These are phyloP conservation scores for Daldinia decipiens DNA, from an alignment of 495 filamentous ascomycete genomes.

Conservation along the genomic window DNA sequence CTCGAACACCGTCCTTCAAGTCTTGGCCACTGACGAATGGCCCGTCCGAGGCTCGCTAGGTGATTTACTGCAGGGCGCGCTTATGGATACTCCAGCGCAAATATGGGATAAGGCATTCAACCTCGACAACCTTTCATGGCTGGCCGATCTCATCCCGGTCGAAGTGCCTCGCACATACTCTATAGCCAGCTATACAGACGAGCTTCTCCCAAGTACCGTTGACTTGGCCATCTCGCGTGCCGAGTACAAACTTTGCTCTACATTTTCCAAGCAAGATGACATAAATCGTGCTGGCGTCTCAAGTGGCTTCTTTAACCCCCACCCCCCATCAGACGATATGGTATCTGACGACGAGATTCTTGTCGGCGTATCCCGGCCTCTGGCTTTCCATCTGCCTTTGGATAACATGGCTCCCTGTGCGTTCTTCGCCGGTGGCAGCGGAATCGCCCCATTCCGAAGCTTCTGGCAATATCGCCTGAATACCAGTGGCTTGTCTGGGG, in stretches of 20 bases:
- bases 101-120: constrained; percentile 62
- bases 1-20: constrained; percentile 58
- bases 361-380: constrained; percentile 59
- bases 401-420: constrained; percentile 58
- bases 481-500: constrained; percentile 49
- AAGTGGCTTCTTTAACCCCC: constrained; percentile 62
- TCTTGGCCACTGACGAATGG: constrained; percentile 60
- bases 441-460: constrained; percentile 62
- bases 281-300: constrained; percentile 54
- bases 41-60: constrained; percentile 60
- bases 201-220: constrained; percentile 59
- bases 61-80: constrained; percentile 57
- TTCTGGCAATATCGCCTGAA: constrained; percentile 59
- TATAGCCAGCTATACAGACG: constrained; percentile 58
- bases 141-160: constrained; percentile 56
- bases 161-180: constrained; percentile 63
- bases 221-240: constrained; percentile 60
- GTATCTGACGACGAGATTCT: constrained; percentile 54
- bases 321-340: constrained; percentile 49
- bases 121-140: constrained; percentile 56
- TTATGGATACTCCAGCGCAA: constrained; percentile 55
- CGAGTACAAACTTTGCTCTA: constrained; percentile 57
- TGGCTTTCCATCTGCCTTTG: constrained; percentile 62
- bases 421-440: constrained; percentile 63
- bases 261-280: constrained; percentile 50